Evolutionary conservation across 1,139 yeast species (phyloP), one percentile per base, ranked within the genome.

Genomic region (Chernovozyma aurita): DNA sequence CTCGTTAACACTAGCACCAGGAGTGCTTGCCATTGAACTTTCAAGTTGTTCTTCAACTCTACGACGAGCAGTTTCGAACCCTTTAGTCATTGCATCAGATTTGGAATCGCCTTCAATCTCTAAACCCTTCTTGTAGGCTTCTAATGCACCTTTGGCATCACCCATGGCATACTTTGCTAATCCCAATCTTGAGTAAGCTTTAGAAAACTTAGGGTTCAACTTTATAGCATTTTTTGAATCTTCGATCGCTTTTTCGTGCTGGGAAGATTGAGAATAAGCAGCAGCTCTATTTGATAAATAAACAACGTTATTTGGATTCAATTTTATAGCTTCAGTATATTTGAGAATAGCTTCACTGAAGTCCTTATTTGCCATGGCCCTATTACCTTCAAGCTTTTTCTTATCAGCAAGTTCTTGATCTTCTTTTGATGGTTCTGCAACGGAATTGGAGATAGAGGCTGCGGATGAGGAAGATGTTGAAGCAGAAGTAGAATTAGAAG

Each of bases 281-380:
- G 99, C 98, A 14, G 99, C 97, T 57, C 99, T 79, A 67, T 92
- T 92, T 25, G 97, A 88, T 44, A 76, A 78, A 63, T 83, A 94
- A 20, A 94, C 85, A 13, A 88, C 90, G 57, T 88, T 88, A 13
- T 73, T 59, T 35, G 87, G 78, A 45, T 81, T 75, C 38, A 83
- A 62, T 24, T 65, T 78, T 44, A 90, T 78, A n/a, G 98, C 97
- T 42, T 76, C 77, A 9, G 95, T 74, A 61, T 92, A 92, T 48
- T 83, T 79, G 18, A 68, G 71, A 42, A 88, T 72, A 12, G 98
- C 97, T 25, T 60, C 70, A 5, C 65, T 67, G 53, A 74, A 90
- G 49, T 87, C 77, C 55, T 73, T 81, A 37, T 70, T 69, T n/a
- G 95, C 88, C 88, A 92, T 85, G 33, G 86, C 86, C 56, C 80